Evolutionary conservation across 148 eudicot species (phyloP).

Genomic region (Camellia sinensis): DNA sequence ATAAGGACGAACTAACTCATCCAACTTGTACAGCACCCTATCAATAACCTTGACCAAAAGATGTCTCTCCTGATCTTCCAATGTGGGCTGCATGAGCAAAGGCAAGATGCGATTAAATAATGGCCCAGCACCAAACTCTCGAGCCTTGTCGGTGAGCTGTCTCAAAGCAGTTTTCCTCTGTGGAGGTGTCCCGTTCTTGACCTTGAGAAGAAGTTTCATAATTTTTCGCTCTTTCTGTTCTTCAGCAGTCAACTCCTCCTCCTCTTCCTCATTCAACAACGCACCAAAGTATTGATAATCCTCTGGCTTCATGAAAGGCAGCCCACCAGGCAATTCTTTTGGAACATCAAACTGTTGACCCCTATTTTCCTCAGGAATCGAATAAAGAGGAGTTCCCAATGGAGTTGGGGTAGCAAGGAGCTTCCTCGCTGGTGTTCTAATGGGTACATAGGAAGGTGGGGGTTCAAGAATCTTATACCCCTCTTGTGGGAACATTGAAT

Average conservation of each 20-base stretch:
- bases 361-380: conserved; percentile 80
- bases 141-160: conserved; percentile 81
- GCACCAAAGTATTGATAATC: conserved; percentile 79
- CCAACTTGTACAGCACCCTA: conserved; percentile 77
- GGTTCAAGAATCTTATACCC: conserved; percentile 92
- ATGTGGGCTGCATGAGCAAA: conserved; percentile 84
- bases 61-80: conserved; percentile 91
- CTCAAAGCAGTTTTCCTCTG: conserved; percentile 92
- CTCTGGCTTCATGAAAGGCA: conserved; percentile 80
- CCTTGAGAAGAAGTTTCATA: conserved; percentile 82
- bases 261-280: conserved; percentile 73
- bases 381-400: conserved; percentile 73
- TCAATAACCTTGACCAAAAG: conserved; percentile 90
- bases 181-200: conserved; percentile 87
- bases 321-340: conserved; percentile 75
- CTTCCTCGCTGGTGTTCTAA: conserved; percentile 92
- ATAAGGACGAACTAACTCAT: conserved; percentile 88
- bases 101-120: conserved; percentile 74
- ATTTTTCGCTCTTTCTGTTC: conserved; percentile 87
- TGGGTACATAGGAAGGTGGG: conserved; percentile 83
- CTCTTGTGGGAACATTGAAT: conserved; percentile 84
- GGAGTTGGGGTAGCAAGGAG: conserved; percentile 98
- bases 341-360: conserved; percentile 85
- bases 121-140: conserved; percentile 93
- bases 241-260: conserved; percentile 80